A percentile compares a stretch with the other conserved stretches of the same genome.
Conservation (phyloP, 2,329 filamentous ascomycete genomes). For the Camptophora hylomeconis region DNA sequence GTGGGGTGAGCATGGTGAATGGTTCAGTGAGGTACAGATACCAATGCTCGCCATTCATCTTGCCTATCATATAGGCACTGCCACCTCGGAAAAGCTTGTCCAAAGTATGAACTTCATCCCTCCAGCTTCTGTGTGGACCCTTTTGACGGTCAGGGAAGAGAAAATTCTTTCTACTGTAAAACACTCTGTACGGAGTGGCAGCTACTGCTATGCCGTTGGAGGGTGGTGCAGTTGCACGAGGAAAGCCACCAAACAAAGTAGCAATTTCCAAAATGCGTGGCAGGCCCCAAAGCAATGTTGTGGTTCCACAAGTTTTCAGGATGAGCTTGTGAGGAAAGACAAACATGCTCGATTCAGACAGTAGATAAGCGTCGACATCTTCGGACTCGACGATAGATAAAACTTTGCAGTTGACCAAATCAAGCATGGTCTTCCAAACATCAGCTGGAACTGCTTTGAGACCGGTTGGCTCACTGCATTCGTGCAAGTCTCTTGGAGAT, state of each 20-base stretch:
- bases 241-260: constrained; percentile 75
- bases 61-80: constrained; percentile 98
- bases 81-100: constrained; percentile 85
- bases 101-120: constrained; percentile 83
- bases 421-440: constrained; percentile 91
- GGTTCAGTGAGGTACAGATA: constrained; percentile 94
- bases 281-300: constrained; percentile 78
- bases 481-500: constrained; percentile 58
- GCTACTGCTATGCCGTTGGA: constrained; percentile 57
- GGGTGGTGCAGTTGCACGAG: constrained; percentile 57
- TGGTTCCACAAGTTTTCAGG: constrained; percentile 95
- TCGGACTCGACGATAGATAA: constrained; percentile 88
- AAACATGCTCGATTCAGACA: constrained; percentile 99
- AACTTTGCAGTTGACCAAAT: constrained; percentile 97
- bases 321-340: constrained; percentile 99
- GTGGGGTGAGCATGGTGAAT: constrained; percentile 65
- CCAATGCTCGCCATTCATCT: constrained; percentile 99
- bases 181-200: constrained; percentile 85
- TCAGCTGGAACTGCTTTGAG: constrained; percentile 76
- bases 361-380: constrained; percentile 85
- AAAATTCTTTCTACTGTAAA: constrained; percentile 98
- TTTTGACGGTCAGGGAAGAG: constrained; percentile 88
- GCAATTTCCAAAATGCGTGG: constrained; percentile 89
- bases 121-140: constrained; percentile 93
- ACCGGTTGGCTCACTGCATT: constrained; percentile 57